A percentile compares a stretch with the other conserved stretches of the same genome.
Conservation (phyloP, 305 asterid genomes). For the Rubia occidens region DNA sequence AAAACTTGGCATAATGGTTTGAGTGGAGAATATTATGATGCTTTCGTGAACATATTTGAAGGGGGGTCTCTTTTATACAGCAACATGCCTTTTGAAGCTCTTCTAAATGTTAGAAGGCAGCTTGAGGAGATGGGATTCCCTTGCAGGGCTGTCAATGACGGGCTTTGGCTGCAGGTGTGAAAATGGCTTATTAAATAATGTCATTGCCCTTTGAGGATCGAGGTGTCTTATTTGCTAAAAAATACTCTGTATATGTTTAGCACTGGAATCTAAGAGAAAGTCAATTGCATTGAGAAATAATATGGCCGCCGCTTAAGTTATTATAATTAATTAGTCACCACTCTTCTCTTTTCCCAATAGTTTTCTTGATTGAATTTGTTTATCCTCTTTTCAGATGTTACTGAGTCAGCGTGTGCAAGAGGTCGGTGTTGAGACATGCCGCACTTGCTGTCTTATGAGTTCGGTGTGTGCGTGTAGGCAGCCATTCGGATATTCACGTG, state of each 20-base stretch:
- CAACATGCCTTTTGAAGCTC: constrained; percentile 94
- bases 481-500: constrained; percentile 54
- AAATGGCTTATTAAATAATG: constrained; percentile 16
- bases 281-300: background rate
- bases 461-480: constrained; percentile 74
- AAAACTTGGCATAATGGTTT: constrained; percentile 61
- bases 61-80: constrained; percentile 85
- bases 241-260: background rate
- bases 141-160: constrained; percentile 95
- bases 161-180: constrained; percentile 90
- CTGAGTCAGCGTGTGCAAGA: constrained; percentile 92
- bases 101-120: constrained; percentile 77
- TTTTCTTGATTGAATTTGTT: constrained; percentile 7
- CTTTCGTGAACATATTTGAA: constrained; percentile 71
- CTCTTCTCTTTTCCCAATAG: too few species aligned
- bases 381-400: constrained; percentile 50
- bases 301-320: background rate
- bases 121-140: constrained; percentile 98
- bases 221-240: background rate
- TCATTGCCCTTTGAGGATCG: constrained; percentile 7
- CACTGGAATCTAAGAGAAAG: background rate
- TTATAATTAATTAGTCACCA: background rate
- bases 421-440: constrained; percentile 78
- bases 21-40: constrained; percentile 78
- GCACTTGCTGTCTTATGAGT: constrained; percentile 64